Percentiles rank a stretch among this genome's conserved stretches.
phyloP scores from a whole-genome alignment of 352 stramenopile genomes.

The Phytophthora pinifolia region DNA sequence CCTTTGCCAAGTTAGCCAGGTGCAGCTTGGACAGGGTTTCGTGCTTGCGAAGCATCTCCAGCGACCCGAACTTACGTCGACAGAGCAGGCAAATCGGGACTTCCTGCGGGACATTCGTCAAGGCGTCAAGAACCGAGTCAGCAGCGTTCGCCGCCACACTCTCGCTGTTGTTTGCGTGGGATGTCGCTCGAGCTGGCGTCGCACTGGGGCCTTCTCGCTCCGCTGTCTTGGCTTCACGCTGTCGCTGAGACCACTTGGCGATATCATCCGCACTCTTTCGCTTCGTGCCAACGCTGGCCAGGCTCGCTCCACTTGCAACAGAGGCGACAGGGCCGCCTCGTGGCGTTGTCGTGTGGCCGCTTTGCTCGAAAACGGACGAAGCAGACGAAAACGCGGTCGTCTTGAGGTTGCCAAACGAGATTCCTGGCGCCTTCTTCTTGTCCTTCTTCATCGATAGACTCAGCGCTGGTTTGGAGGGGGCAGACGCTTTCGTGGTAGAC shows the following conservation, averaged over 20 bases:
- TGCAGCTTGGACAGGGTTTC: slow-evolving; percentile 79
- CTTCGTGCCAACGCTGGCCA: slow-evolving; percentile 43
- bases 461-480: slow-evolving; percentile 23
- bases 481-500: slow-evolving; percentile 16
- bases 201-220: slow-evolving; percentile 1
- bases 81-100: slow-evolving; percentile 83
- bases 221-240: slow-evolving; percentile 29
- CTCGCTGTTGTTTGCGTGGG: not conserved
- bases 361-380: slow-evolving; percentile 8
- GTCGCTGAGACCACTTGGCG: slow-evolving; percentile 79
- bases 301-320: slow-evolving; percentile 15
- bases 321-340: slow-evolving; percentile 1
- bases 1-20: slow-evolving; percentile 72
- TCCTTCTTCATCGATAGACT: slow-evolving; percentile 52
- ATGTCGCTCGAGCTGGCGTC: slow-evolving; percentile 7
- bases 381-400: slow-evolving; percentile 25
- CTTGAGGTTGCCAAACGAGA: slow-evolving; percentile 64
- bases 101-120: slow-evolving; percentile 53
- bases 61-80: slow-evolving; percentile 75
- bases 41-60: slow-evolving; percentile 77
- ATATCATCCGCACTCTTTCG: slow-evolving; percentile 81
- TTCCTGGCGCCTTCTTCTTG: slow-evolving; percentile 56
- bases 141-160: not conserved
- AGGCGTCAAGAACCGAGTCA: slow-evolving; percentile 33
- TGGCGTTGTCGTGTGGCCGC: not conserved